phyloP scores from a whole-genome alignment of 1,139 yeast species.

The Torulaspora globosa region DNA sequence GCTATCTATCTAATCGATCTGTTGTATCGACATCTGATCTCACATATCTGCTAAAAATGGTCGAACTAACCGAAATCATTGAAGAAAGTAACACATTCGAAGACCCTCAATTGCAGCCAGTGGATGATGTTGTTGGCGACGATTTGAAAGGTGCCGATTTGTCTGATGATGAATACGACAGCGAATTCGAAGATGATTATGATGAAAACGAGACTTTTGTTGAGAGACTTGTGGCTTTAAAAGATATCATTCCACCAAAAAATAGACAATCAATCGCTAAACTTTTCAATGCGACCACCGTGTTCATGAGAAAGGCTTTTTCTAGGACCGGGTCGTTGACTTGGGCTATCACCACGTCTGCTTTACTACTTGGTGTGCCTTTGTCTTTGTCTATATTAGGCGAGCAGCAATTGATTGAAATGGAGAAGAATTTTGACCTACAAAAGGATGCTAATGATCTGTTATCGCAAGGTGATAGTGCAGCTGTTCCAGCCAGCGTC shows the following conservation, averaged over 20 bases:
- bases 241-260: slow-evolving; percentile 85
- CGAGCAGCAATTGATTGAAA: slow-evolving; percentile 89
- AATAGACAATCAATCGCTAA: slow-evolving; percentile 53
- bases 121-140: slow-evolving; percentile 22
- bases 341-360: slow-evolving; percentile 83
- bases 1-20: not conserved
- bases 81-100: slow-evolving; percentile 27
- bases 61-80: slow-evolving; percentile 35
- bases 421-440: slow-evolving; percentile 88
- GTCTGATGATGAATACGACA: slow-evolving; percentile 56
- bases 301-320: slow-evolving; percentile 45
- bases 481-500: slow-evolving; percentile 36
- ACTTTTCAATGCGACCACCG: slow-evolving; percentile 40
- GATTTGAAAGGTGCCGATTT: slow-evolving; percentile 32
- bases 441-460: slow-evolving; percentile 83
- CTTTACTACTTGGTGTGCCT: slow-evolving; percentile 88
- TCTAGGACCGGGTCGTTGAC: slow-evolving; percentile 66
- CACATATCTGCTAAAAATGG: slow-evolving; percentile 22
- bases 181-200: slow-evolving; percentile 70
- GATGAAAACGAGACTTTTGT: slow-evolving; percentile 74
- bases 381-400: slow-evolving; percentile 81
- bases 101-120: slow-evolving; percentile 26
- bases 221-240: slow-evolving; percentile 87
- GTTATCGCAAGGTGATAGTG: slow-evolving; percentile 69
- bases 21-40: not conserved